Evolutionary conservation across 495 filamentous ascomycete species (phyloP).

Genomic region (Aspergillus baeticus): DNA sequence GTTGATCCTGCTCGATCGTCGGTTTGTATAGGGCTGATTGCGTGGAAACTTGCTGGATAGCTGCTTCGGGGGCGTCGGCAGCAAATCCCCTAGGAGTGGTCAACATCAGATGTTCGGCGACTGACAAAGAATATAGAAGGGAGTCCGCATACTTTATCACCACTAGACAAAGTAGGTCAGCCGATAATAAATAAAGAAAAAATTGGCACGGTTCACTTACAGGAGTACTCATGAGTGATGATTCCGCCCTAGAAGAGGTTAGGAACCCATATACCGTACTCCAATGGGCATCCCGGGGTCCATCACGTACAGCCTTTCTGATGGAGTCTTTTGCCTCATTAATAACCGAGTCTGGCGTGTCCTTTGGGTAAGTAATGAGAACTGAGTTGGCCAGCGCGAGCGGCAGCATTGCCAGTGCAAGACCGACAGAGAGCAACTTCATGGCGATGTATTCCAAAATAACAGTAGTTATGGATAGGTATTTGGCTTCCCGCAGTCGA

Average conservation of each 20-base stretch:
- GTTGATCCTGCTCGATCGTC: constrained; percentile 73
- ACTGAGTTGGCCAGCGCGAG: constrained; percentile 65
- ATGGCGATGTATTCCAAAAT: constrained; percentile 37
- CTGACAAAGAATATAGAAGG: background rate
- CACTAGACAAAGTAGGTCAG: constrained; percentile 29
- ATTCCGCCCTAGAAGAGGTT: constrained; percentile 27
- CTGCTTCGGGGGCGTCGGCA: constrained; percentile 64
- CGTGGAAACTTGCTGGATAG: constrained; percentile 67
- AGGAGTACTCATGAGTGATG: constrained; percentile 52
- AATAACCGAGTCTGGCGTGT: constrained; percentile 69
- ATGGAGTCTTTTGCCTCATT: constrained; percentile 70
- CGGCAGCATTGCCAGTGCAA: constrained; percentile 55
- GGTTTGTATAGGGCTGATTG: constrained; percentile 63
- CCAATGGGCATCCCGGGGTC: background rate
- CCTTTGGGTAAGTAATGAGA: constrained; percentile 71
- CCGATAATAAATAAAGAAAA: background rate
- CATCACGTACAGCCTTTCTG: constrained; percentile 57
- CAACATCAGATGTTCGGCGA: constrained; percentile 14
- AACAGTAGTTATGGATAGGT: background rate
- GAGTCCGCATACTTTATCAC: constrained; percentile 46
- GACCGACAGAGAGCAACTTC: constrained; percentile 48
- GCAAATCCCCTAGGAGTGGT: constrained; percentile 67
- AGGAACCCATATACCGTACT: background rate
- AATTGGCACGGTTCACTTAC: constrained; percentile 31
- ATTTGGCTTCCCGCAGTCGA: background rate